phyloP scores from a whole-genome alignment of 257 asterid species.

The Marsdenia floribunda region DNA sequence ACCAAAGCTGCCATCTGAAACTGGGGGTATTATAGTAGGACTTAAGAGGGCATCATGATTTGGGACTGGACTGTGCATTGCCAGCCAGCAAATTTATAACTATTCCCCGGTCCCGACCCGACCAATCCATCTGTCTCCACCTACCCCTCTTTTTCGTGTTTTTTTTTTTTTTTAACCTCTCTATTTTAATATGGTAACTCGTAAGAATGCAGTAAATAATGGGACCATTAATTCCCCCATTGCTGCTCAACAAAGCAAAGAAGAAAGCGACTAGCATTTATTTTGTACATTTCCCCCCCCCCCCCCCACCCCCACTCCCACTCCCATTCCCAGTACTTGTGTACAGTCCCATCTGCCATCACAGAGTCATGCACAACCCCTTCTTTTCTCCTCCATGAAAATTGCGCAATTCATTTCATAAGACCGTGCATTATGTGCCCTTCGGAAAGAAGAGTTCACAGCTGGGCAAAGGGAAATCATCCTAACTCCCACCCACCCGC shows the following conservation, averaged over 20 bases:
- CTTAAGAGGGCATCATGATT: background rate
- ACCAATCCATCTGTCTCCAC: no score
- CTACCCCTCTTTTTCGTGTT: no score
- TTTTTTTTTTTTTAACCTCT: no score
- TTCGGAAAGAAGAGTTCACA: background rate
- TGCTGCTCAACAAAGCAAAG: background rate
- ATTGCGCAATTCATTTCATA: background rate
- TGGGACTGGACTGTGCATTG: background rate
- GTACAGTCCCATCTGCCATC: no score
- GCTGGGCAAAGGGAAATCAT: background rate
- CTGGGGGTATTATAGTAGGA: background rate
- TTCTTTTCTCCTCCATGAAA: background rate
- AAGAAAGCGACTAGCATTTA: slow-evolving; percentile 20
- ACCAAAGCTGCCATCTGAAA: background rate
- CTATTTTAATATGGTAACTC: no score
- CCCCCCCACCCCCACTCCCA: no score
- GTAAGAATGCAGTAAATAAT: no score
- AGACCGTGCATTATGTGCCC: background rate
- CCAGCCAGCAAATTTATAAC: no score
- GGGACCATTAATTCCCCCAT: slow-evolving; percentile 1
- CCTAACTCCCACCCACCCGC: background rate
- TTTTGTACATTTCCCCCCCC: background rate
- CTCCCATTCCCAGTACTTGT: no score
- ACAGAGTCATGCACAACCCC: background rate
- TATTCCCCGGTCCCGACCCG: no score